These are phyloP conservation scores for Vitis riparia DNA, from an alignment of 164 flowering plant genomes.

Conservation along the genomic window DNA sequence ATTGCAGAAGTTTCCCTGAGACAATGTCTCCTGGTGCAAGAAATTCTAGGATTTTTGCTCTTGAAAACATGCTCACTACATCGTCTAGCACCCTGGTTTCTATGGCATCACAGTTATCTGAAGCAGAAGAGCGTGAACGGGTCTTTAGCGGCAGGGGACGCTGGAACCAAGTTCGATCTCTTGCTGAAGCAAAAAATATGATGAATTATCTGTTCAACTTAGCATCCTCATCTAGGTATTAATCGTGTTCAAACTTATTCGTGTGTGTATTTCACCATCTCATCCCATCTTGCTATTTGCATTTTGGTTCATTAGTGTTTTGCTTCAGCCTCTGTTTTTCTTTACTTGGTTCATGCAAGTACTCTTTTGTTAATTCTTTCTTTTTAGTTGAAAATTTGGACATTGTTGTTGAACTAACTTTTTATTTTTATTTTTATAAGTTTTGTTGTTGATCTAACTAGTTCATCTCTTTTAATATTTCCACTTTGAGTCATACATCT, in stretches of 20 bases:
- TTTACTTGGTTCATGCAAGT: too few species aligned
- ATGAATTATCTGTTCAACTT: slow-evolving; percentile 82
- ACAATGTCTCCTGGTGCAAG: slow-evolving; percentile 97
- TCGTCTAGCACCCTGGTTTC: slow-evolving; percentile 85
- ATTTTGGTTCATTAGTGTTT: too few species aligned
- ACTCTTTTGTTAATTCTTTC: too few species aligned
- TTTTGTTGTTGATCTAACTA: too few species aligned
- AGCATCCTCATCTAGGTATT: slow-evolving; percentile 85
- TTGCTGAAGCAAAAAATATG: slow-evolving; percentile 89
- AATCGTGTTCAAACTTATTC: background rate
- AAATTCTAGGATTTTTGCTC: slow-evolving; percentile 91
- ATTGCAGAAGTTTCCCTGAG: slow-evolving; percentile 47
- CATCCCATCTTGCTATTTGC: too few species aligned
- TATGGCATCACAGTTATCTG: slow-evolving; percentile 97
- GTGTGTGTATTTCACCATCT: background rate
- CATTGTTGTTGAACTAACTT: too few species aligned
- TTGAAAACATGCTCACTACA: slow-evolving; percentile 92
- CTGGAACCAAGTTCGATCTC: slow-evolving; percentile 93
- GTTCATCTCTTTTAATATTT: too few species aligned
- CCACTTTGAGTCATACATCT: too few species aligned
- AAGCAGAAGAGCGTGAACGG: slow-evolving; percentile 95
- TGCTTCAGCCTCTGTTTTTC: too few species aligned
- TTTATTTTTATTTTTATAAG: too few species aligned
- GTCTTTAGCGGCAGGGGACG: slow-evolving; percentile 85
- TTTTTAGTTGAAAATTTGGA: too few species aligned